Evolutionary conservation across 306 rosid species (phyloP), one percentile per base, ranked within the genome.

Genomic region (Cicer judaicum): DNA sequence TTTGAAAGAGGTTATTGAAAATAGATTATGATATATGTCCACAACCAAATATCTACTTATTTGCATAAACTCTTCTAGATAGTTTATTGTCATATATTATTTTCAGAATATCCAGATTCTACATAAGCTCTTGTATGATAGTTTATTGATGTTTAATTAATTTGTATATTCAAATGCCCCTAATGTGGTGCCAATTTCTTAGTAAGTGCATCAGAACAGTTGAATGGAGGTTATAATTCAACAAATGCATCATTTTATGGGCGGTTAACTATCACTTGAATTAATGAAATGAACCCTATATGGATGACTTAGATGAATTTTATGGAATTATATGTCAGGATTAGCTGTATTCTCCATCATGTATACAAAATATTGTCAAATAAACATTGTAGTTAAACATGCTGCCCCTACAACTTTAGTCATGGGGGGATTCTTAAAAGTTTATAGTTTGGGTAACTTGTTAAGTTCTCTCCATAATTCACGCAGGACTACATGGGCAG

Each of bases 401-500:
- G 54, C 70, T 40, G 55, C 24, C 13, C 49, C 67, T 53, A 13
- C 34, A 18, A 40, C 8, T 53, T 55, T 4, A 60, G 66, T 34
- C 39, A 13, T 54, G 29, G 36, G 55, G 55, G 47, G 41, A 59
- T 63, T 55, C 11, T 21, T 69, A 29, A 39, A 46, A 46, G 13
- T 59, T 64, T 41, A 60, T 54, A 34, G 61, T 39, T 68, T 54
- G 24, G 63, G 42, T 65, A 14, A 1, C 21, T 48, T 19, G 70
- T 71, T 43, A 82, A 43, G 64, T 34, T 54, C 1, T 64, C 24
- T 44, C 16, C 5, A 29, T 72, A 14, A 66, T 55, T 67, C 21
- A 54, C 71, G 82, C 87, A 92, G 99, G 97, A 92, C 64, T 94
- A 89, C 81, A 81, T 94, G 92, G 99, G 99, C 46, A 88, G 98